phyloP scores from a whole-genome alignment of 2,329 filamentous ascomycete genomes.

The Botryotinia convoluta region DNA sequence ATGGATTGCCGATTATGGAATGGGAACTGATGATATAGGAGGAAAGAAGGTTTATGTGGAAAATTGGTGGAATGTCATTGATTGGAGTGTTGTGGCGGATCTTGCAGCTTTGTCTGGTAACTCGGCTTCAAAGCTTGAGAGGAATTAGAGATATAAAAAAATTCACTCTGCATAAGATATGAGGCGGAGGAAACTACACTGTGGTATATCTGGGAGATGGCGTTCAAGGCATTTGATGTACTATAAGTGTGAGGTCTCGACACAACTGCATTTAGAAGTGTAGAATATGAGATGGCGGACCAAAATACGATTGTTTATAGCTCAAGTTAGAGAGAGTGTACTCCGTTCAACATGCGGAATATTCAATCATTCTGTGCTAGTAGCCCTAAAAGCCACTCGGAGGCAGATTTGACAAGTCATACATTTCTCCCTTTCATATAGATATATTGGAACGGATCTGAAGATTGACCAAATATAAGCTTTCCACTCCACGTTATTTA shows the following conservation, averaged over 20 bases:
- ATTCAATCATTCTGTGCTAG: not conserved
- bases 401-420: not conserved
- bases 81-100: conserved; percentile 72
- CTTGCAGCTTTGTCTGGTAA: conserved; percentile 23
- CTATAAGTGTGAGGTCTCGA: conserved; percentile 19
- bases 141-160: not conserved
- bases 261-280: conserved; percentile 15
- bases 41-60: conserved; percentile 76
- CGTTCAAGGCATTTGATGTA: conserved; percentile 23
- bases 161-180: not conserved
- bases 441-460: not conserved
- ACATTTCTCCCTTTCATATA: not conserved
- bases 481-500: not conserved
- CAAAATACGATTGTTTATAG: conserved; percentile 14
- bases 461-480: not conserved
- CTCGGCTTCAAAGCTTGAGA: not conserved
- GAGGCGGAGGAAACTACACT: conserved; percentile 11
- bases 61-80: conserved; percentile 82
- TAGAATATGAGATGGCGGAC: conserved; percentile 7
- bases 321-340: not conserved
- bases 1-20: conserved; percentile 78
- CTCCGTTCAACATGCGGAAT: not conserved
- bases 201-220: conserved; percentile 22
- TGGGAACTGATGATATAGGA: conserved; percentile 53
- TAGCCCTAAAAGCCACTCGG: not conserved